These are phyloP conservation scores for Lyophyllum shimeji DNA, from an alignment of 768 basidiomycete genomes.

Conservation along the genomic window DNA sequence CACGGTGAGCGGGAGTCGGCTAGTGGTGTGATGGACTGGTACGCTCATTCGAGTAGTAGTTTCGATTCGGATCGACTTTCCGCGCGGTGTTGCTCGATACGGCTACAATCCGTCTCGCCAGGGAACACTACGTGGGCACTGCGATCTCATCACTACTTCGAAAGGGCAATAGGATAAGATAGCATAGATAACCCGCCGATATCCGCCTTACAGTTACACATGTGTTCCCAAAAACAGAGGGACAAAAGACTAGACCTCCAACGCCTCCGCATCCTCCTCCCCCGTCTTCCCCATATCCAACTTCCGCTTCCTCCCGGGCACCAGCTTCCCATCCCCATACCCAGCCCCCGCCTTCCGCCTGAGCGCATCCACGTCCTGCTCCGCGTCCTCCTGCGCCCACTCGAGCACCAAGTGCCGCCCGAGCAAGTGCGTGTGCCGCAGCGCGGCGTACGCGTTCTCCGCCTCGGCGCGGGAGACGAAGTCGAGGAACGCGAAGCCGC, in stretches of 20 bases:
- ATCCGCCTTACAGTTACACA: no score
- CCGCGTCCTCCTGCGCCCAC: conserved; percentile 87
- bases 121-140: no score
- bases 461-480: conserved; percentile 90
- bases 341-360: conserved; percentile 81
- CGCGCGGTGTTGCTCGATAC: no score
- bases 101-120: no score
- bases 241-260: conserved; percentile 23
- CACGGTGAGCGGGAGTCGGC: no score
- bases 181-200: no score
- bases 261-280: conserved; percentile 35
- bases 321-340: conserved; percentile 62
- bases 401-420: conserved; percentile 94
- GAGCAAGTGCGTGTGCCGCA: conserved; percentile 93
- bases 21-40: no score
- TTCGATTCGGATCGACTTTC: no score
- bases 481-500: conserved; percentile 97
- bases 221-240: no score
- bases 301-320: conserved; percentile 79
- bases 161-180: no score
- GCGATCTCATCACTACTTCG: no score
- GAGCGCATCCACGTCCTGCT: conserved; percentile 73
- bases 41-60: no score
- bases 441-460: conserved; percentile 80
- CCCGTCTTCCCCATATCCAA: conserved; percentile 48